These are phyloP conservation scores for Naematelia aurantialba DNA, from an alignment of 768 basidiomycete genomes.

Conservation along the genomic window DNA sequence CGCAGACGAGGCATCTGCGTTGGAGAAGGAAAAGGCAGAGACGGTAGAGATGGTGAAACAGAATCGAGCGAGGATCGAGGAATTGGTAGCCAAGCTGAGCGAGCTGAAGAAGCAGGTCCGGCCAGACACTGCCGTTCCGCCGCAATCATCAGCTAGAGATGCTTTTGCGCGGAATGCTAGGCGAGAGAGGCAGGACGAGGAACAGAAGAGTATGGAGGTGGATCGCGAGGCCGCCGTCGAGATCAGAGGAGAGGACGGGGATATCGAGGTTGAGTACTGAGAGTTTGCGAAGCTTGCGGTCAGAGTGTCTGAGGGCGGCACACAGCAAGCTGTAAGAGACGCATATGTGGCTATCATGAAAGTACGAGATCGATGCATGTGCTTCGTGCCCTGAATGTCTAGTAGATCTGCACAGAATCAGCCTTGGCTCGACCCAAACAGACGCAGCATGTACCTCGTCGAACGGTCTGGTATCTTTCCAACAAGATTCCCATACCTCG, in stretches of 20 bases:
- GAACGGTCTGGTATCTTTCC: conserved; percentile 90
- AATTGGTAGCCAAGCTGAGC: conserved; percentile 21
- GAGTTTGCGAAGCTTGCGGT: not conserved
- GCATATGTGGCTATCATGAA: not conserved
- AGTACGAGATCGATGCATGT: not conserved
- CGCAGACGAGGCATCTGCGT: conserved; percentile 20
- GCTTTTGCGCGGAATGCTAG: conserved; percentile 30
- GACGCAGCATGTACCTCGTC: conserved; percentile 67
- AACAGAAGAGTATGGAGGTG: not conserved
- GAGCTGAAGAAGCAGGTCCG: conserved; percentile 33
- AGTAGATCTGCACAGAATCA: not conserved
- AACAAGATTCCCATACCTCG: conserved; percentile 96
- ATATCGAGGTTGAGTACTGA: conserved; percentile 43
- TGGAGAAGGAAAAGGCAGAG: conserved; percentile 29
- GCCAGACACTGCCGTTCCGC: conserved; percentile 4
- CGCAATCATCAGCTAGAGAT: conserved; percentile 13
- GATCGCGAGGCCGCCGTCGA: conserved; percentile 26
- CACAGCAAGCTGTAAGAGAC: conserved; percentile 2
- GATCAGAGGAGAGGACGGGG: conserved; percentile 32
- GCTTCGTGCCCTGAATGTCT: not conserved
- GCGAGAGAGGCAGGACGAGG: conserved; percentile 23
- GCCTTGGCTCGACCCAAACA: not conserved
- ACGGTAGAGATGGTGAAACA: conserved; percentile 8
- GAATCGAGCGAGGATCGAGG: conserved; percentile 31
- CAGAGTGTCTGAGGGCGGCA: not conserved